A percentile compares a stretch with the other conserved stretches of the same genome.
These are phyloP conservation scores for Clavulina sp. DNA, from an alignment of 768 basidiomycete genomes.

Conservation along the genomic window DNA sequence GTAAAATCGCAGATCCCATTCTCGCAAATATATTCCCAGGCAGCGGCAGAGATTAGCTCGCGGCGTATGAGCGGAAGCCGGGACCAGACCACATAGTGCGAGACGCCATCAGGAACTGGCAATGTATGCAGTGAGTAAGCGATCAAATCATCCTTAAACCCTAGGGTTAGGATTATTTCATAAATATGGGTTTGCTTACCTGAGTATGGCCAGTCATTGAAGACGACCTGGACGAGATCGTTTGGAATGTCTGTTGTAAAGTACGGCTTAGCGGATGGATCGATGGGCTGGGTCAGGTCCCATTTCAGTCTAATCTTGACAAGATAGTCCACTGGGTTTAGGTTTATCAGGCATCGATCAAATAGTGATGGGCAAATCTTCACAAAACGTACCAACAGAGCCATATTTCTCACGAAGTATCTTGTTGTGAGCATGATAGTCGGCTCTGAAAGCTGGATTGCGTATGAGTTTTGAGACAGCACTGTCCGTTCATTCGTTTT, in stretches of 20 bases:
- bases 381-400: constrained; percentile 40
- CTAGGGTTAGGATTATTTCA: too few relatives aligned
- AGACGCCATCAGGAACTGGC: constrained; percentile 48
- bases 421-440: constrained; percentile 43
- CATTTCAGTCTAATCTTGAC: constrained; percentile 51
- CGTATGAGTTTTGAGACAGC: constrained; percentile 69
- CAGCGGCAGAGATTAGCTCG: constrained; percentile 20
- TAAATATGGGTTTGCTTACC: constrained; percentile 32
- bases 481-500: constrained; percentile 22
- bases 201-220: constrained; percentile 82
- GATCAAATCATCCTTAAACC: not conserved
- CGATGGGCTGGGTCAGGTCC: constrained; percentile 17
- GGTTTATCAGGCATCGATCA: not conserved
- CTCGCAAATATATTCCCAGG: constrained; percentile 37
- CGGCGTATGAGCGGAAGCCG: constrained; percentile 52
- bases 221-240: constrained; percentile 48
- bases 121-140: not conserved
- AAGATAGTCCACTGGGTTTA: constrained; percentile 44
- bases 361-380: too few relatives aligned
- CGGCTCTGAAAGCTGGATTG: constrained; percentile 44
- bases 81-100: constrained; percentile 66
- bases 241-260: constrained; percentile 47
- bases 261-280: constrained; percentile 25
- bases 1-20: constrained; percentile 77
- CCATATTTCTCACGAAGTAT: constrained; percentile 44